Conservation (phyloP, 1,284 basidiomycete species). For the Cryptococcus wingfieldii region DNA sequence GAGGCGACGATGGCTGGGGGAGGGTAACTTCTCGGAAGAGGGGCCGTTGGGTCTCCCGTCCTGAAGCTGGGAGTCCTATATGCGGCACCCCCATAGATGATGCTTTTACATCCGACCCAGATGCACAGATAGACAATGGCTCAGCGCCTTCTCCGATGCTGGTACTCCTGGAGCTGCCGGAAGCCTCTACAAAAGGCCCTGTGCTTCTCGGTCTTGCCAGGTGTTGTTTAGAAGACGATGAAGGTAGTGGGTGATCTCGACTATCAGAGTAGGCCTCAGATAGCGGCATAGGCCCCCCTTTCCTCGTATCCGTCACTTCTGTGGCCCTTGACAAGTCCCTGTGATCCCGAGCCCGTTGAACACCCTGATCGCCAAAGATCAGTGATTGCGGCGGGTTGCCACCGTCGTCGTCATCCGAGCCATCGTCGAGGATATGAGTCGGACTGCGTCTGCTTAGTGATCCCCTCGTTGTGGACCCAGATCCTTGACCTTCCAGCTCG, state of each 20-base stretch:
- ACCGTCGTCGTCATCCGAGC: constrained; percentile 26
- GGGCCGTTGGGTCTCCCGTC: background rate
- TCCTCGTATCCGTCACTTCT: background rate
- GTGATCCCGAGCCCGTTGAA: background rate
- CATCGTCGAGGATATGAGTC: constrained; percentile 8
- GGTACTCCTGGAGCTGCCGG: background rate
- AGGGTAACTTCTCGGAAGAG: constrained; percentile 21
- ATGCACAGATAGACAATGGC: constrained; percentile 3
- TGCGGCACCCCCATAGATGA: too few species aligned
- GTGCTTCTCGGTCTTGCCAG: too few species aligned
- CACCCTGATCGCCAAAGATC: constrained; percentile 25
- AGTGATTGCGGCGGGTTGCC: constrained; percentile 33
- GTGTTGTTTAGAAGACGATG: too few species aligned
- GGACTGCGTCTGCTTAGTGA: background rate
- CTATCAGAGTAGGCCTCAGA: too few species aligned
- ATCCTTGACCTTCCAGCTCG: constrained; percentile 5
- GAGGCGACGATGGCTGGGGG: background rate
- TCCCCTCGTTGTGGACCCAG: background rate
- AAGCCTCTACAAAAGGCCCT: background rate
- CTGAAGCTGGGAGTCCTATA: background rate
- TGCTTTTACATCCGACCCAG: too few species aligned
- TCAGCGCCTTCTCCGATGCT: constrained; percentile 8
- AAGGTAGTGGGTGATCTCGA: too few species aligned
- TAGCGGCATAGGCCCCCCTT: too few species aligned
- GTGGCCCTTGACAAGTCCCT: background rate